Conservation (phyloP, 345 rosid genomes). For the Cardamine chenopodiifolia region DNA sequence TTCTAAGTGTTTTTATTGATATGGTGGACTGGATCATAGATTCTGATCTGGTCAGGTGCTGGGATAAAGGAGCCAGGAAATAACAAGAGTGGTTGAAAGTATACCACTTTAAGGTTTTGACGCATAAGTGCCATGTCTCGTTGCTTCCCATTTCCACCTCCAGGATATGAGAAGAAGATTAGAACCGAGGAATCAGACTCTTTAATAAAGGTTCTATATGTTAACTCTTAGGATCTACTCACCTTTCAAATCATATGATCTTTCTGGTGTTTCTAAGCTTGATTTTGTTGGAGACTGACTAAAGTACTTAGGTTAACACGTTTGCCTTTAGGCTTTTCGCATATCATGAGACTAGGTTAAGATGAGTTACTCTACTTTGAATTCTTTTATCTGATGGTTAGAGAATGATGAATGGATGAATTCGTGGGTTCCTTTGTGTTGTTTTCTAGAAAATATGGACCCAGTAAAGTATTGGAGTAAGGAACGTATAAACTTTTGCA, state of each 20-base stretch:
- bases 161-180: constrained; percentile 92
- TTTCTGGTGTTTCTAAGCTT: constrained; percentile 20
- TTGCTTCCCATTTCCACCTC: constrained; percentile 98
- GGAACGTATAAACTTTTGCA: background rate
- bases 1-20: constrained; percentile 53
- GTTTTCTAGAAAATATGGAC: background rate
- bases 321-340: constrained; percentile 11
- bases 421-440: background rate
- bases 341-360: constrained; percentile 2
- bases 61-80: constrained; percentile 52
- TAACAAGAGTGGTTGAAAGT: constrained; percentile 45
- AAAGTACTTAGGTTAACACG: background rate
- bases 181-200: constrained; percentile 56
- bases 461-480: background rate
- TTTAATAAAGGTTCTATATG: constrained; percentile 68
- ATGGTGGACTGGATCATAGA: constrained; percentile 65
- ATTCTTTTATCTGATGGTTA: background rate
- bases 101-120: constrained; percentile 40
- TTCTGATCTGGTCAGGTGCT: constrained; percentile 56
- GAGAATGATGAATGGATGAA: background rate
- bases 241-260: constrained; percentile 22
- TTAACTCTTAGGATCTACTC: constrained; percentile 55
- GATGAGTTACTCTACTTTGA: background rate
- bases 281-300: constrained; percentile 14
- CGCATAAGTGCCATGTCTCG: constrained; percentile 82